These are phyloP conservation scores for Chloris gayana DNA, from an alignment of 176 grass and related monocot genomes.

Conservation along the genomic window DNA sequence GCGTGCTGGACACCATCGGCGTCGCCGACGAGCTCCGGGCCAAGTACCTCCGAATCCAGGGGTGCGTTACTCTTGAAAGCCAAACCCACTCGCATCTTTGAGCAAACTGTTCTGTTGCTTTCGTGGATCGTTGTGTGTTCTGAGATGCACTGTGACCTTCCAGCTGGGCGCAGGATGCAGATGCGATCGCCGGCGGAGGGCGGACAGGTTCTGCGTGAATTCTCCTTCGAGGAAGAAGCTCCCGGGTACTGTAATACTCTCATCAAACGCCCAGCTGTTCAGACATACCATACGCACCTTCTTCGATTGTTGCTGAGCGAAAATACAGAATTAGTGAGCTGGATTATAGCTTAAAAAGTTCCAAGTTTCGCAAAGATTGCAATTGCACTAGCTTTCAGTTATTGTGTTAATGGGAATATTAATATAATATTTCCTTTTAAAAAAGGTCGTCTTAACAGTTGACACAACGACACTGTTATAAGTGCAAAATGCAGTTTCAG, in stretches of 20 bases:
- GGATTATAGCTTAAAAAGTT: no score
- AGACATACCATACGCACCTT: no score
- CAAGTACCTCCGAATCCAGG: slow-evolving; percentile 75
- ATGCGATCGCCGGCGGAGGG: slow-evolving; percentile 73
- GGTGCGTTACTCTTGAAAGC: slow-evolving; percentile 32
- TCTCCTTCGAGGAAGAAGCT: slow-evolving; percentile 82
- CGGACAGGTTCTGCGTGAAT: slow-evolving; percentile 69
- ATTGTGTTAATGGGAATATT: no score
- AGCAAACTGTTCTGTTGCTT: background rate
- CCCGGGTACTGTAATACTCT: slow-evolving; percentile 53
- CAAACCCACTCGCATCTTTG: background rate
- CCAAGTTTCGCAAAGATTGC: no score
- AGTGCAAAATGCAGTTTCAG: no score
- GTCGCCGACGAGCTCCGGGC: slow-evolving; percentile 85
- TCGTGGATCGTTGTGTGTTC: slow-evolving; percentile 21
- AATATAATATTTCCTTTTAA: no score
- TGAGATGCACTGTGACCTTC: slow-evolving; percentile 48
- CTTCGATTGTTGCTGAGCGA: no score
- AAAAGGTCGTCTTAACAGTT: no score
- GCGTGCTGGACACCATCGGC: slow-evolving; percentile 78
- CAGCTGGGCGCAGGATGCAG: slow-evolving; percentile 75
- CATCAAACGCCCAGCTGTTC: background rate
- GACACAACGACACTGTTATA: no score
- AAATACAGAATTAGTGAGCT: no score
- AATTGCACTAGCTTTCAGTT: no score